Conservation (phyloP, 2,329 filamentous ascomycete species). For the Arthrobotrys megalospora region DNA sequence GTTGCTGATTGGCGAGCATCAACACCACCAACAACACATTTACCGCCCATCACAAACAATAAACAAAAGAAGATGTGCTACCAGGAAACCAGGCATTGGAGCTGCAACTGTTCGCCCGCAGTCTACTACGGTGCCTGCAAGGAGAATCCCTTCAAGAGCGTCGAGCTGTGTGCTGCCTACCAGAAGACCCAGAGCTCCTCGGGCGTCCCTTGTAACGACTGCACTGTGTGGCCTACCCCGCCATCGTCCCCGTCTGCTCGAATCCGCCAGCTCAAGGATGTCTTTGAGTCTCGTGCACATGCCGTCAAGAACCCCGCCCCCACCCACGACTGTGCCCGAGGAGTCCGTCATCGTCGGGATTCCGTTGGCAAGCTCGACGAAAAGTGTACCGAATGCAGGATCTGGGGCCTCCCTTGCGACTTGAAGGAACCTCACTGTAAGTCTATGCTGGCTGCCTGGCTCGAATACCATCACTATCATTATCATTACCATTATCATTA, state of each 20-base stretch:
- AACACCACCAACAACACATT: constrained; percentile 34
- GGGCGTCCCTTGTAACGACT: constrained; percentile 41
- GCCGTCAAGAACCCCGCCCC: constrained; percentile 41
- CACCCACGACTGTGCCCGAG: constrained; percentile 30
- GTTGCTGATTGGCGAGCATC: constrained; percentile 47
- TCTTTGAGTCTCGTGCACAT: constrained; percentile 44
- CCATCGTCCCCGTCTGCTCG: constrained; percentile 52
- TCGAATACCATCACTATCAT: constrained; percentile 4
- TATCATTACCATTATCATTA: neutral
- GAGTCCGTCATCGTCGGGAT: constrained; percentile 45
- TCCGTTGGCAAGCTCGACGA: constrained; percentile 59
- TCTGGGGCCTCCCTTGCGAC: constrained; percentile 51
- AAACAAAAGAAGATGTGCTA: constrained; percentile 48
- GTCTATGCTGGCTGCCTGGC: constrained; percentile 26
- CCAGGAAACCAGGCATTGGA: constrained; percentile 54
- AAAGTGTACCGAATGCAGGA: constrained; percentile 53
- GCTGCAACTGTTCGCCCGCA: constrained; percentile 51
- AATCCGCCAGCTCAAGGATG: constrained; percentile 57
- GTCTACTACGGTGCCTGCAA: constrained; percentile 45
- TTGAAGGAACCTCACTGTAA: constrained; percentile 59
- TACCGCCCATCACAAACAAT: neutral
- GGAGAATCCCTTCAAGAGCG: constrained; percentile 44
- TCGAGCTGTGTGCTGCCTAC: constrained; percentile 40
- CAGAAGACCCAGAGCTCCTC: constrained; percentile 34
- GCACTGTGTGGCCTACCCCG: constrained; percentile 48